Base-by-base conservation (phyloP, 441 rosid species). In the Metrosideros polymorpha region DNA sequence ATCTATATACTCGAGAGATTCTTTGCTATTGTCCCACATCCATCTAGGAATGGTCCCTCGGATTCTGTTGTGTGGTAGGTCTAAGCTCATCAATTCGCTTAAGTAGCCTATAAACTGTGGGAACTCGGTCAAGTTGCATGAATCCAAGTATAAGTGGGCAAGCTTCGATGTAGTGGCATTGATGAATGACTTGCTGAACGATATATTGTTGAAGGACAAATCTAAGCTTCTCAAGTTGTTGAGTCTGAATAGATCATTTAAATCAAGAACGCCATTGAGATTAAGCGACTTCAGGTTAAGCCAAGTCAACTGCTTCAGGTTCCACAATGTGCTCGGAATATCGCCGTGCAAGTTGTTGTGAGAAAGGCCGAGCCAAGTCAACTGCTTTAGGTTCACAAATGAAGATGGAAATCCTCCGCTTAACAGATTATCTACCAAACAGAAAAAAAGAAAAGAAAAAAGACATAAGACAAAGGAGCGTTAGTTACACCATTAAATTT, bases 291-390 rank as follows among this genome's bases (percentile, higher is more conserved):
- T 0, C 0, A 59, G 35, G 1, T 0, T 0, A 57, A n/a, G 18
- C 0, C 0, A 0, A 0, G 13, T 13, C 0, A 1, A 59, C 35
- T n/a, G 0, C 66, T 30, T 30, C 3, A 61, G 1, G 7, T 15
- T 30, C 3, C 6, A 0, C 1, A 30, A 61, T 30, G 42, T 0
- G 1, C 24, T 3, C 12, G 10, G 0, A 30, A 61, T 61, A 17
- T 61, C 24, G 7, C 24, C 1, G 0, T 3, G 22, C 19, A 29
- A 56, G 17, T 55, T 14, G 1, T 55, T 54, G 57, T 0, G 0
- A 54, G 57, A 54, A 22, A 54, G n/a, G 57, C 8, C 5, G n/a
- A 54, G n/a, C 0, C 0, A 0, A 24, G 27, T 24, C 57, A 54
- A 22, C 4, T n/a, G 9, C 32, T 6, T 57, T 0, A 59, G 6